phyloP scores from a whole-genome alignment of 495 filamentous ascomycete species.

The Cryomyces antarcticus region DNA sequence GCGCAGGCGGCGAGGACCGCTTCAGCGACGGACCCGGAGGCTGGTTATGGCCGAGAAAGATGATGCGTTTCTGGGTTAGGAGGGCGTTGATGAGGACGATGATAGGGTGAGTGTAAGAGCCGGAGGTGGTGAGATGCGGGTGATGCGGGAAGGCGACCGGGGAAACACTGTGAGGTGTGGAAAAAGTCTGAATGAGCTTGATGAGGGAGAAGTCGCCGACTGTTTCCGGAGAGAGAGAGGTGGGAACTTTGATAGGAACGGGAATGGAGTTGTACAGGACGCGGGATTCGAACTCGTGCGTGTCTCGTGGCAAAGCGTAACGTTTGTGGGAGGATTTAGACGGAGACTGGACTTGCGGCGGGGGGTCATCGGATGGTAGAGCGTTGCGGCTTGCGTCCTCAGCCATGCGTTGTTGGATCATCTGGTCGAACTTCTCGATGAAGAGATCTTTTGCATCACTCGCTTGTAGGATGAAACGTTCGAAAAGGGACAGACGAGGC shows the following conservation, averaged over 20 bases:
- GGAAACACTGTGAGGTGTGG: constrained; percentile 52
- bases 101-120: constrained; percentile 56
- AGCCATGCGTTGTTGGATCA: constrained; percentile 51
- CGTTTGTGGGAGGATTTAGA: constrained; percentile 5
- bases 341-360: constrained; percentile 13
- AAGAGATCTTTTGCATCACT: constrained; percentile 94
- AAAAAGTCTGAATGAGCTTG: constrained; percentile 89
- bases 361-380: constrained; percentile 7
- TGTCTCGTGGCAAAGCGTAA: constrained; percentile 62
- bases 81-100: constrained; percentile 63
- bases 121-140: constrained; percentile 82
- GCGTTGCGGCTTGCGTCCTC: constrained; percentile 22
- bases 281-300: constrained; percentile 88
- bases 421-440: constrained; percentile 88
- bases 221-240: constrained; percentile 80
- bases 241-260: constrained; percentile 87
- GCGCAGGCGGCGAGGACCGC: constrained; percentile 87
- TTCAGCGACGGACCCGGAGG: constrained; percentile 85
- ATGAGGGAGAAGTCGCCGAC: constrained; percentile 96
- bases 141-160: constrained; percentile 79
- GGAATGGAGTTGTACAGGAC: constrained; percentile 91
- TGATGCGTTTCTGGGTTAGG: constrained; percentile 87
- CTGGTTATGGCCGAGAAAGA: constrained; percentile 88
- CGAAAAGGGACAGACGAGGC: constrained; percentile 66
- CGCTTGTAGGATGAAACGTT: constrained; percentile 68